Base-by-base conservation (phyloP, 441 rosid genomes). In the Adansonia madagascariensis region DNA sequence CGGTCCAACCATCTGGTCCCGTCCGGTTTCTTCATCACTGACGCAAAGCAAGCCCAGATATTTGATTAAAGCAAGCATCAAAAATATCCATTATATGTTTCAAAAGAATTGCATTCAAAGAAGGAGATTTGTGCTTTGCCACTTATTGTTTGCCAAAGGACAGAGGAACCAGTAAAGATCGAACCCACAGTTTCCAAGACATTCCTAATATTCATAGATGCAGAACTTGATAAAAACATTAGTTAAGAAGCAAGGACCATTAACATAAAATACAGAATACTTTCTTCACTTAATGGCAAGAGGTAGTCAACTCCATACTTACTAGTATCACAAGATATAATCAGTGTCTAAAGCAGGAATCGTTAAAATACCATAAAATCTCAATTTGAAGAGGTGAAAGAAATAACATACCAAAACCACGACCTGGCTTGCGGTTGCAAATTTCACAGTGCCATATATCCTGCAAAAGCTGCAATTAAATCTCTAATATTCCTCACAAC, bases 371-470 rank as follows among this genome's bases (percentile, higher is more conserved):
- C 47, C 57, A 47, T 5, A 31, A 47, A 17, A 50, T 47, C 39
- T 50, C 47, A 75, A 64, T 18, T 20, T 20, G 53, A 53, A 67
- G 20, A 43, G 55, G 22, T 56, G 73, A 65, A 61, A 43, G 55
- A 71, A 24, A 59, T 47, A 69, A 64, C 85, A 41, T 86, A 86
- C 89, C 89, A 72, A 86, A 86, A 63, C 89, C 87, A 82, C 84
- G 85, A 47, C 87, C 89, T 61, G 89, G 89, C 74, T 78, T 86
- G 77, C 80, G 64, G 49, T 80, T 84, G 81, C 89, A 86, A 56
- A 84, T 84, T 62, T 84, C 85, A 72, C 89, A 86, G 73, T 86
- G 86, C 89, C 89, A 86, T 15, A 69, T 46, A 80, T 86, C 89
- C 87, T 86, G 87, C 68, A 76, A 69, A 74, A 44, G 59, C 55